phyloP scores from a whole-genome alignment of 2,329 filamentous ascomycete genomes.

The Colletotrichum musicola region DNA sequence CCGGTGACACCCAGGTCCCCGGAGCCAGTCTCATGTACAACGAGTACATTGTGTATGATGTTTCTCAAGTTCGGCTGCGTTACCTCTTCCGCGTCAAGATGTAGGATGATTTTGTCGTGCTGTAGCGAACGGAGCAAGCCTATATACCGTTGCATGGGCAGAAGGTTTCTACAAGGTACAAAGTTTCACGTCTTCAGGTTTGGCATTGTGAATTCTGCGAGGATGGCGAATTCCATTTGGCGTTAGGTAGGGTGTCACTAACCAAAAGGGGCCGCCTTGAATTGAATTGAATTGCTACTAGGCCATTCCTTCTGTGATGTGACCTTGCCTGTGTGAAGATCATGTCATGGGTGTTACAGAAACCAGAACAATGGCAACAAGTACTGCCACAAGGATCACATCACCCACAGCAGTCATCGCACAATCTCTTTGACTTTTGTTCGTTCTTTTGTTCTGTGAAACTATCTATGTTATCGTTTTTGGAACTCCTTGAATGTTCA shows the following conservation, averaged over 20 bases:
- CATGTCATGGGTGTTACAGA: too few species aligned
- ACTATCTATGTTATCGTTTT: too few species aligned
- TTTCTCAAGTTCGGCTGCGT: conserved; percentile 76
- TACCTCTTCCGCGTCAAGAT: conserved; percentile 76
- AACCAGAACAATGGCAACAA: too few species aligned
- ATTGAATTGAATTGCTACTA: background rate
- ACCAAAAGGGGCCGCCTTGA: background rate
- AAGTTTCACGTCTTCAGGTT: background rate
- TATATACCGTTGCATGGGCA: background rate
- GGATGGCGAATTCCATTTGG: background rate
- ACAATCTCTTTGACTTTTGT: too few species aligned
- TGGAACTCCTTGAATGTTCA: too few species aligned
- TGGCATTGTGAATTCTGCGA: background rate
- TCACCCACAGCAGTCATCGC: too few species aligned
- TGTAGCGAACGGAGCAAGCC: background rate
- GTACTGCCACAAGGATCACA: too few species aligned
- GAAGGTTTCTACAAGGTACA: background rate
- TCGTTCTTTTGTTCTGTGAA: too few species aligned
- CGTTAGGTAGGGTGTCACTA: background rate
- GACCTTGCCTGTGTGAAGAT: too few species aligned
- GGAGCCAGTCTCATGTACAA: conserved; percentile 72
- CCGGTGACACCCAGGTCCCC: conserved; percentile 61
- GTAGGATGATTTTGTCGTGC: conserved; percentile 41
- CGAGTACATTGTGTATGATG: conserved; percentile 80
- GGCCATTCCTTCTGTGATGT: too few species aligned